These are phyloP conservation scores for Rutidosis leptorrhynchoides DNA, from an alignment of 129 eudicot species.

Conservation along the genomic window DNA sequence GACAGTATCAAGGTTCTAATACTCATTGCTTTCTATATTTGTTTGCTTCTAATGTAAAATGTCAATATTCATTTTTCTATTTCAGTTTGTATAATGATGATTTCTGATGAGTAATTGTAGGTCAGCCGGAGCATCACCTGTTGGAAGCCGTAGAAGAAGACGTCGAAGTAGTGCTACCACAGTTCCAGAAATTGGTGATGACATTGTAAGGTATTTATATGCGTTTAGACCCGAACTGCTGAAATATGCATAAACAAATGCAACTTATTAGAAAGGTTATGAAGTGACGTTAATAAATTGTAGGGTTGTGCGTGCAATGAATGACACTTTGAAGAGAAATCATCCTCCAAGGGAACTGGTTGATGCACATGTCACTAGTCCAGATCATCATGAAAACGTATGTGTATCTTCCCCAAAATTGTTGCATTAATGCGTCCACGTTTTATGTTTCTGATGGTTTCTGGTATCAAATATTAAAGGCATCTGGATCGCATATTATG, in stretches of 20 bases:
- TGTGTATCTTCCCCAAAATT: background rate
- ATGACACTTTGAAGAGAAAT: slow-evolving; percentile 59
- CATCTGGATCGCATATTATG: slow-evolving; percentile 31
- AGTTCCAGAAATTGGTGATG: slow-evolving; percentile 90
- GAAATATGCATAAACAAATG: background rate
- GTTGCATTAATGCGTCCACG: background rate
- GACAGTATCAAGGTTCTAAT: slow-evolving; percentile 58
- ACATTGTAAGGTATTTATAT: slow-evolving; percentile 55
- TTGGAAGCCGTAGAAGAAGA: slow-evolving; percentile 59
- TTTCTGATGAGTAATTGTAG: slow-evolving; percentile 34
- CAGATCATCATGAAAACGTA: slow-evolving; percentile 54
- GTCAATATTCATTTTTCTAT: background rate
- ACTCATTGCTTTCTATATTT: background rate
- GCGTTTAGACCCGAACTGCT: background rate
- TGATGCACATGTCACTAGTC: slow-evolving; percentile 38
- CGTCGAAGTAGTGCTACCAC: slow-evolving; percentile 58
- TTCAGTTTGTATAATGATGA: slow-evolving; percentile 8
- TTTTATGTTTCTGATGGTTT: slow-evolving; percentile 9
- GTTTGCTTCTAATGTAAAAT: background rate
- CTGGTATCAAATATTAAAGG: slow-evolving; percentile 21
- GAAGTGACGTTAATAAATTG: background rate
- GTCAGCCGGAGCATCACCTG: slow-evolving; percentile 83
- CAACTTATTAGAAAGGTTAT: background rate
- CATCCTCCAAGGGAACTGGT: slow-evolving; percentile 46
- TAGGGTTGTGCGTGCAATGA: slow-evolving; percentile 90